phyloP scores from a whole-genome alignment of 179 eudicot species.

The Spergularia azorica region DNA sequence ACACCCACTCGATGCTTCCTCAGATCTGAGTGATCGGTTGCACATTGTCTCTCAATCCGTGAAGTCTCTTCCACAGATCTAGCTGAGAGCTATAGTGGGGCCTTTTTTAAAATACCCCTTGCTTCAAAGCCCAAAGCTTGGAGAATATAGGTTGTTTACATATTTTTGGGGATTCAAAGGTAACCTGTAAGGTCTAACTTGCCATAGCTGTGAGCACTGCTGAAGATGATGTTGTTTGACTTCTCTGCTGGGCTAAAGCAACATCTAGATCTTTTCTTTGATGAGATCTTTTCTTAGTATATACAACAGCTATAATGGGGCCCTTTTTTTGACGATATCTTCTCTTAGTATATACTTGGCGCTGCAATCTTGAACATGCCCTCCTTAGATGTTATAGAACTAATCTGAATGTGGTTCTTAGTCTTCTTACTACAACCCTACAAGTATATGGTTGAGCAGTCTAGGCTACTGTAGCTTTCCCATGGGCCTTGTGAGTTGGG shows the following conservation, averaged over 20 bases:
- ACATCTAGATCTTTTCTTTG: neutral
- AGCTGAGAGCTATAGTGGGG: constrained; percentile 13
- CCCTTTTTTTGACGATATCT: too few relatives aligned
- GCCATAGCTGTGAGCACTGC: neutral
- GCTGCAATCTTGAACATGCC: constrained; percentile 12
- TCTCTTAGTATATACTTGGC: neutral
- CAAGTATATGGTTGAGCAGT: neutral
- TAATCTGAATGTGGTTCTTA: constrained; percentile 6
- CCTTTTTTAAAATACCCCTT: constrained; percentile 2
- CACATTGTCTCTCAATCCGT: too few relatives aligned
- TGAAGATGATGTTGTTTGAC: constrained; percentile 1
- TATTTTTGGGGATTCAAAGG: constrained; percentile 2
- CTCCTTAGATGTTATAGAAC: neutral
- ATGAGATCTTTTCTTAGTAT: too few relatives aligned
- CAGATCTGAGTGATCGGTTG: too few relatives aligned
- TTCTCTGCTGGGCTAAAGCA: neutral
- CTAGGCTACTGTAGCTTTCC: constrained; percentile 24
- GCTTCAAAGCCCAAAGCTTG: constrained; percentile 3
- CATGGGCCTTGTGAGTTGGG: constrained; percentile 24
- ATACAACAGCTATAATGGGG: too few relatives aligned
- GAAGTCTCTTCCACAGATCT: neutral
- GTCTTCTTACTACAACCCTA: neutral
- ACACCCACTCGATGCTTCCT: too few relatives aligned
- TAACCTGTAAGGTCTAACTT: constrained; percentile 4
- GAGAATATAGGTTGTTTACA: neutral